phyloP scores from a whole-genome alignment of 2,329 filamentous ascomycete genomes.

The Cytospora piceae region DNA sequence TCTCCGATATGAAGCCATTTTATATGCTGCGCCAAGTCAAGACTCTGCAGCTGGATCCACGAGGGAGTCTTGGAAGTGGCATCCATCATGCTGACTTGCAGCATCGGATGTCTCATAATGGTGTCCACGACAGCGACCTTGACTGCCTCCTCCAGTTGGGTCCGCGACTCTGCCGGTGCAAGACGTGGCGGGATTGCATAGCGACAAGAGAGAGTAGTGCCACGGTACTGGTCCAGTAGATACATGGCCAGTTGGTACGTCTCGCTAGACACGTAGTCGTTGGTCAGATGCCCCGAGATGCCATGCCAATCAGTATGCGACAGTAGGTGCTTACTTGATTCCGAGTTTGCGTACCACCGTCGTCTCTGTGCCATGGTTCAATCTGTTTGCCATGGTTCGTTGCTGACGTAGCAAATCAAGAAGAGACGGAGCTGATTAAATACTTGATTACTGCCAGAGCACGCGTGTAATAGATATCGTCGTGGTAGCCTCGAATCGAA shows the following conservation, averaged over 20 bases:
- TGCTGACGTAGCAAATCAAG: constrained; percentile 2
- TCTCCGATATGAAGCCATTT: constrained; percentile 26
- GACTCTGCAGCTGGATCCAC: constrained; percentile 31
- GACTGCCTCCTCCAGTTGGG: constrained; percentile 26
- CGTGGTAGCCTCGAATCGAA: neutral
- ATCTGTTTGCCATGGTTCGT: constrained; percentile 18
- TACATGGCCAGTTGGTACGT: constrained; percentile 30
- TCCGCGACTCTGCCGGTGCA: constrained; percentile 23
- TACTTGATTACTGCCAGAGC: neutral
- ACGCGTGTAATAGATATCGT: neutral
- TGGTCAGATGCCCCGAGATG: constrained; percentile 18
- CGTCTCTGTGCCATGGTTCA: constrained; percentile 16
- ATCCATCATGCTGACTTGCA: constrained; percentile 30
- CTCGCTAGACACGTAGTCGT: constrained; percentile 13
- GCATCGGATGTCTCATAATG: constrained; percentile 33
- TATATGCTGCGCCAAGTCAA: constrained; percentile 30
- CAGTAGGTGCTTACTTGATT: constrained; percentile 31
- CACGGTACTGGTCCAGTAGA: constrained; percentile 32
- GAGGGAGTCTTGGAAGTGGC: constrained; percentile 30
- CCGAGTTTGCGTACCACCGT: constrained; percentile 31
- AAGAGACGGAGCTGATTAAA: neutral
- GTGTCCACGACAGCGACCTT: constrained; percentile 28
- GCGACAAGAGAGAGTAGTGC: constrained; percentile 31
- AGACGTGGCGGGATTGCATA: constrained; percentile 30
- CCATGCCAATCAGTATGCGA: constrained; percentile 23